Evolutionary conservation across 176 grass and related monocot species (phyloP), one percentile per base, ranked within the genome.

Genomic region (Luzula sylvatica): DNA sequence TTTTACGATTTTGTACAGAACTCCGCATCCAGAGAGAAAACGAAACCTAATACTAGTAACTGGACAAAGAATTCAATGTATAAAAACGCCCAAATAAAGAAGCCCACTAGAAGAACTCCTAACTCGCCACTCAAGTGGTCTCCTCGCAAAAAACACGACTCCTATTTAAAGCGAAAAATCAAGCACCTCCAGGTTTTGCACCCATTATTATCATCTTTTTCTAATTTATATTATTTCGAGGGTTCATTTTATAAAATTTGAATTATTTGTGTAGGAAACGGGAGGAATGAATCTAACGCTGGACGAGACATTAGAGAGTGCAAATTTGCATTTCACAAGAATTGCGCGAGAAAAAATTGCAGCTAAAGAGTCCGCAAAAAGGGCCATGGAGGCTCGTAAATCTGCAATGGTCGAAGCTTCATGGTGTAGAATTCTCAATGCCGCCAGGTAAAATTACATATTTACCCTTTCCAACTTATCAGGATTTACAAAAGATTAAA

Each of bases 91-190:
- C 86, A 90, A 30, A 87, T 98, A 32, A 98, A 90, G 52, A 98
- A 98, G 17, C 68, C 54, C 1, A 42, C 62, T 9, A 71, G 67
- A 68, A 61, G 78, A 12, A 86, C 53, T 71, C 77, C 49, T 66
- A 67, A 53, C 73, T 90, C 85, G 13, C 82, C 85, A 41, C 35
- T 72, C 15, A 57, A 77, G 11, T 98, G 92, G 81, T 80, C 78
- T 52, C 85, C 92, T 54, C 65, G 74, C n/a, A 86, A 86, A 54
- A 90, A 82, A 52, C 73, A 65, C 0, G 86, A 98, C 52, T 80
- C 92, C 24, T 98, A 77, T 70, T 70, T 98, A 55, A 98, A 87
- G 69, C 76, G 92, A 69, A 98, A 98, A 70, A 98, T 90, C 59
- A 98, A 83, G 46, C 77, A 52, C 35, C 85, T 90, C 47, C 81